Evolutionary conservation across 73 alveolate species (phyloP).

Genomic region (Urostyla sp.): DNA sequence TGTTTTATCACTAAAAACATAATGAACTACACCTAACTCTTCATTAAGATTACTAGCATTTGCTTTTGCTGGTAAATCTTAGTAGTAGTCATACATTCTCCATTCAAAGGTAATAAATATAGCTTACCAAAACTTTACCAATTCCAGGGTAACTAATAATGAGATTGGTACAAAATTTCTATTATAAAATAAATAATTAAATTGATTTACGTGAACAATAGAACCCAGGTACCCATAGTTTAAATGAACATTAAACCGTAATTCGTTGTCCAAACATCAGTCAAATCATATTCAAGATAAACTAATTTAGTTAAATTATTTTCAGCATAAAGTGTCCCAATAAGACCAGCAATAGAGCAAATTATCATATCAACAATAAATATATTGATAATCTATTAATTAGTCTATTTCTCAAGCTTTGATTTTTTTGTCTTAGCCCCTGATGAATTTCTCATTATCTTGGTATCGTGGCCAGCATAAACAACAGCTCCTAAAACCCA

Average conservation of each 20-base stretch:
- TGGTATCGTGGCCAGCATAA: conserved; percentile 86
- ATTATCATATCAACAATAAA: not conserved
- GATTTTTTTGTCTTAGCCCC: conserved; percentile 52
- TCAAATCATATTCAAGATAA: conserved; percentile 15
- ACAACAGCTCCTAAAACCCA: conserved; percentile 83
- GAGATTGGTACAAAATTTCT: conserved; percentile 91
- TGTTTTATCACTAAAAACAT: conserved; percentile 80
- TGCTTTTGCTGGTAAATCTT: conserved; percentile 76
- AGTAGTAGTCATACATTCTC: conserved; percentile 74
- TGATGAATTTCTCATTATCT: conserved; percentile 78
- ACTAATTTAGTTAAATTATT: conserved; percentile 2
- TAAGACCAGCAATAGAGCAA: not conserved
- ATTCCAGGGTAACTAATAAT: conserved; percentile 76
- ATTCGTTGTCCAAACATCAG: too few relatives aligned
- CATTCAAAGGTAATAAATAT: conserved; percentile 81
- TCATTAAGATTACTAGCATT: conserved; percentile 78
- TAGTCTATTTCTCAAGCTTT: not conserved
- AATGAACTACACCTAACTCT: conserved; percentile 77
- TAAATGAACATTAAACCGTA: too few relatives aligned
- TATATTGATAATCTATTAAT: not conserved
- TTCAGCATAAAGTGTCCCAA: conserved; percentile 4
- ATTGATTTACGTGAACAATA: conserved; percentile 42
- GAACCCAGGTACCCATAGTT: conserved; percentile 84
- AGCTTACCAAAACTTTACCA: conserved; percentile 78
- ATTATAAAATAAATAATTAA: too few relatives aligned